A percentile compares a stretch with the other conserved stretches of the same genome.
Evolutionary conservation across 768 basidiomycete genomes (phyloP).

Genomic region (Podaxis sp.): DNA sequence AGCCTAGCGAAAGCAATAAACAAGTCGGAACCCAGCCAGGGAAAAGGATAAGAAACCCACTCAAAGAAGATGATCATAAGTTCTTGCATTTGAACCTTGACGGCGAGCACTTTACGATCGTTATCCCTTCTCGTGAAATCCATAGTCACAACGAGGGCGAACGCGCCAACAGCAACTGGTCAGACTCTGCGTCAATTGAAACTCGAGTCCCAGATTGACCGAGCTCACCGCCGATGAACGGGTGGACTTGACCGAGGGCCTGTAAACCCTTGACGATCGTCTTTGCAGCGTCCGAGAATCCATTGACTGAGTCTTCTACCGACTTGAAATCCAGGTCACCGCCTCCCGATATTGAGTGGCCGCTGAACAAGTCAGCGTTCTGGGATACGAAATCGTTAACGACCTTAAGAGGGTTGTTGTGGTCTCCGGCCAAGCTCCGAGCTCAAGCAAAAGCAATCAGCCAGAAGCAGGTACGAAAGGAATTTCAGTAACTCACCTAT

Average conservation of each 20-base stretch:
- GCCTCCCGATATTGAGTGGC: slow-evolving; percentile 1
- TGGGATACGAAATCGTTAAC: slow-evolving; percentile 14
- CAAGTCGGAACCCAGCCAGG: background rate
- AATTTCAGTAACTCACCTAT: background rate
- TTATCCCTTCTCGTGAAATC: slow-evolving; percentile 47
- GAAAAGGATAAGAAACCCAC: slow-evolving; percentile 21
- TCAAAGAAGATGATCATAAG: slow-evolving; percentile 41
- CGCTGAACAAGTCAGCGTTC: slow-evolving; percentile 7
- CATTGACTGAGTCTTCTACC: slow-evolving; percentile 26
- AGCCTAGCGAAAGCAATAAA: slow-evolving; percentile 17
- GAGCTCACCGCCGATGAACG: slow-evolving; percentile 29
- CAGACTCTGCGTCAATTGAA: background rate
- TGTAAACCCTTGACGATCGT: slow-evolving; percentile 25
- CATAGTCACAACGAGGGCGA: slow-evolving; percentile 41
- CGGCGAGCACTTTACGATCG: slow-evolving; percentile 39
- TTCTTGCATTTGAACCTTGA: slow-evolving; percentile 46
- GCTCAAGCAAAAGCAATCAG: background rate
- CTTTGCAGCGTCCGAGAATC: slow-evolving; percentile 26
- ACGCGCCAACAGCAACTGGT: slow-evolving; percentile 41
- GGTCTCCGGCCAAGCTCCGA: slow-evolving; percentile 1
- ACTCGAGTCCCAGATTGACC: background rate
- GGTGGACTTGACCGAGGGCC: slow-evolving; percentile 28
- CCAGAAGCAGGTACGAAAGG: background rate
- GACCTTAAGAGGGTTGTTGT: slow-evolving; percentile 5
- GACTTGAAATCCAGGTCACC: slow-evolving; percentile 10